These are phyloP conservation scores for Paraphysoderma sedebokerense DNA, from an alignment of 371 early-diverging fungal species.

Conservation along the genomic window DNA sequence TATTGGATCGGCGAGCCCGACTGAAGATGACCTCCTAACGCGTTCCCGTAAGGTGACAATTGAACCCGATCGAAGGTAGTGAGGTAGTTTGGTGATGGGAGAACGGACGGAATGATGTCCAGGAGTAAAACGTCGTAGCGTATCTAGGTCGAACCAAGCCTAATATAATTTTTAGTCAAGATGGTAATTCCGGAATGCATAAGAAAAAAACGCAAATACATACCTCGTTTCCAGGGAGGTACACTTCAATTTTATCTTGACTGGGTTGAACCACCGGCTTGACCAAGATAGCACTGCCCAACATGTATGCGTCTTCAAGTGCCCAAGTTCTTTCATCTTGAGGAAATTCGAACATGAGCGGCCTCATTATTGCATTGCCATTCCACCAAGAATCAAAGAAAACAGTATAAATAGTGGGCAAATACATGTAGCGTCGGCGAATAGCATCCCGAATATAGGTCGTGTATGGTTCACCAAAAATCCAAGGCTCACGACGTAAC, in stretches of 20 bases:
- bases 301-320: slow-evolving; percentile 67
- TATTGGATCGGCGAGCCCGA: slow-evolving; percentile 74
- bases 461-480: slow-evolving; percentile 66
- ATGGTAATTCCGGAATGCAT: slow-evolving; percentile 7
- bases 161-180: not conserved
- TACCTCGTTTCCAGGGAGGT: slow-evolving; percentile 39
- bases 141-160: not conserved
- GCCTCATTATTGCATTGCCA: slow-evolving; percentile 60
- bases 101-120: slow-evolving; percentile 36
- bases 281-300: slow-evolving; percentile 54
- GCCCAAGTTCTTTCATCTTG: slow-evolving; percentile 47
- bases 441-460: slow-evolving; percentile 47
- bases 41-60: slow-evolving; percentile 78
- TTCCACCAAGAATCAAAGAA: slow-evolving; percentile 44
- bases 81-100: slow-evolving; percentile 58
- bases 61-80: slow-evolving; percentile 67
- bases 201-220: slow-evolving; percentile 17
- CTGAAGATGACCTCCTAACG: slow-evolving; percentile 57
- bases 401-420: slow-evolving; percentile 70
- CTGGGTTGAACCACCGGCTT: slow-evolving; percentile 50
- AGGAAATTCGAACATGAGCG: slow-evolving; percentile 66
- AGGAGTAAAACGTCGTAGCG: not conserved
- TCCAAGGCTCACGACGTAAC: slow-evolving; percentile 90
- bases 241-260: slow-evolving; percentile 31
- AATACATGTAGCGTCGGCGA: slow-evolving; percentile 48